Evolutionary conservation across 352 stramenopile genomes (phyloP), one percentile per base, ranked within the genome.

Genomic region (Phytopythium delawarense): DNA sequence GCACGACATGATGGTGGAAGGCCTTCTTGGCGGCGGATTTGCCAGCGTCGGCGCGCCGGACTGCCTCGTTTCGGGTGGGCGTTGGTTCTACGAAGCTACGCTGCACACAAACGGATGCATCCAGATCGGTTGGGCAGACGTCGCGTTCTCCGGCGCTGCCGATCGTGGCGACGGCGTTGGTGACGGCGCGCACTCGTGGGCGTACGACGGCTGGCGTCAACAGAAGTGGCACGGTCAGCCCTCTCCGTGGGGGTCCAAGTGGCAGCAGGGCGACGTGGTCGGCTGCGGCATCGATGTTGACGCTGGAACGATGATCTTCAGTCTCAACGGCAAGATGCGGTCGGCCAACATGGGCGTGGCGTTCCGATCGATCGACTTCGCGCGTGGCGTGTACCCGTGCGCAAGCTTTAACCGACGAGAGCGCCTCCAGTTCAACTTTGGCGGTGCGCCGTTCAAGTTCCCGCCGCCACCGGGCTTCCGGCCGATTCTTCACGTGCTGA

Each of bases 71-170:
- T 88, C 76, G 7, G 83, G 49, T 44, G 88, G 90, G 4, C 69
- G 83, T 45, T 97, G 89, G 89, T 96, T 97, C 65, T 98, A 96
- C 64, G 91, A 98, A 81, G 94, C 94, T n/a, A 90, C 80, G n/a
- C 64, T 98, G 20, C 74, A 91, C 55, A 96, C 90, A 0, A 96
- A 96, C 39, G 93, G 93, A 48, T 95, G 94, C 60, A 98, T 98
- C 66, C 94, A 98, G 69, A 96, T 98, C 57, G 94, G 94, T 4
- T 98, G 92, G 94, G 89, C 89, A 25, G 88, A 97, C 64, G 83
- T 92, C 12, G 84, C 84, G 11, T 98, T 97, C 55, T 94, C 72
- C 15, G 87, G 88, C 30, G 87, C 91, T 25, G 88, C 90, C 23
- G 87, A 92, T 57, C 74, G 89, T 37, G 94, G 92, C 39, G 87